phyloP scores from a whole-genome alignment of 176 grass and related monocot genomes.

The Triticum turgidum region DNA sequence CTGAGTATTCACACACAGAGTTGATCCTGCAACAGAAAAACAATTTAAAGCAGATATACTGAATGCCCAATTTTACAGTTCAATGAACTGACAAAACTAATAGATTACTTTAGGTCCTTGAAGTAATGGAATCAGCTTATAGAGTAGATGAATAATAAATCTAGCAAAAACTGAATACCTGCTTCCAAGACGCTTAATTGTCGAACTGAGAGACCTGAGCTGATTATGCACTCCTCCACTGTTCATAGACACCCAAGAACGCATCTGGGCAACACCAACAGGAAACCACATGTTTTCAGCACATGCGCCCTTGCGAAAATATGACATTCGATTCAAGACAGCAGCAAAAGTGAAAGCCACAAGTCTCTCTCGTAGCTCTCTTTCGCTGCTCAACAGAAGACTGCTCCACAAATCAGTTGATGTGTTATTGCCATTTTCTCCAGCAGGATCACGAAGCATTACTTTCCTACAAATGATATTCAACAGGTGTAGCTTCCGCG shows the following conservation, averaged over 20 bases:
- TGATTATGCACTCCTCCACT: conserved; percentile 38
- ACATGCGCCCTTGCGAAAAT: conserved; percentile 11
- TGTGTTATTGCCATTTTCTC: conserved; percentile 19
- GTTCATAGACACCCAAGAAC: conserved; percentile 56
- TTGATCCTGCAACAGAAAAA: conserved; percentile 37
- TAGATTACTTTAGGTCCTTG: neutral
- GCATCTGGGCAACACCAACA: conserved; percentile 70
- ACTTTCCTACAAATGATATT: conserved; percentile 86
- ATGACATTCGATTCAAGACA: conserved; percentile 39
- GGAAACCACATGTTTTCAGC: conserved; percentile 49
- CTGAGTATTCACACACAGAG: conserved; percentile 41
- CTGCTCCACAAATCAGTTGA: conserved; percentile 59
- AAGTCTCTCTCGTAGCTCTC: conserved; percentile 64
- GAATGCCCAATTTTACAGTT: neutral
- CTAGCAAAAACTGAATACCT: conserved; percentile 40
- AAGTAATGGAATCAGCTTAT: neutral
- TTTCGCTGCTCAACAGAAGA: conserved; percentile 64
- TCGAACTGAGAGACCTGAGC: conserved; percentile 49
- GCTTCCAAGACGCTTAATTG: conserved; percentile 53
- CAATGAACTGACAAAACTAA: neutral
- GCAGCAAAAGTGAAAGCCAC: conserved; percentile 65
- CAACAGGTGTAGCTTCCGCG: conserved; percentile 65
- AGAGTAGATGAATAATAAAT: neutral
- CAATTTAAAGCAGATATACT: neutral
- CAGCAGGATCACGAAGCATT: conserved; percentile 39